Conservation (phyloP, 2,329 filamentous ascomycete genomes). For the Aquanectria penicillioides region DNA sequence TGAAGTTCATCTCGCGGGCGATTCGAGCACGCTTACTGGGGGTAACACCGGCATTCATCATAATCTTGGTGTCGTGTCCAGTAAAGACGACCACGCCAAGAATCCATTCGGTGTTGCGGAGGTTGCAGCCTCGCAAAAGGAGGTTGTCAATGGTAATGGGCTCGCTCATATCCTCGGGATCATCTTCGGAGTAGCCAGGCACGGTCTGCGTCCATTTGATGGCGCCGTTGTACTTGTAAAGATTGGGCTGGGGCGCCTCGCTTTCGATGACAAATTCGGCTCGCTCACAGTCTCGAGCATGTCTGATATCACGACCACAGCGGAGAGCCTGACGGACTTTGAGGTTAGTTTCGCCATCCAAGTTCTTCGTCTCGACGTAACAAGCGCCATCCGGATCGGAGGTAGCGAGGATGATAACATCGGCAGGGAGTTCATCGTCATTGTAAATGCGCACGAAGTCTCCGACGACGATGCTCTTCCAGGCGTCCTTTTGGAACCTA, state of each 20-base stretch:
- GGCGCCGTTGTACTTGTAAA: slow-evolving; percentile 94
- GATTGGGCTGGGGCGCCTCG: slow-evolving; percentile 89
- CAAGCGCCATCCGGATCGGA: slow-evolving; percentile 94
- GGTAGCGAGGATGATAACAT: slow-evolving; percentile 90
- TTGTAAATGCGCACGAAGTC: slow-evolving; percentile 98
- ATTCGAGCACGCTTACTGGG: slow-evolving; percentile 94
- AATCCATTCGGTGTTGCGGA: slow-evolving; percentile 96
- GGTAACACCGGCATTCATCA: slow-evolving; percentile 97
- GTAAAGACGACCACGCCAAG: slow-evolving; percentile 94
- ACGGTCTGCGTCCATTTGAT: slow-evolving; percentile 86
- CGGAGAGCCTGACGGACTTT: slow-evolving; percentile 94
- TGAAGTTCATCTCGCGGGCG: slow-evolving; percentile 94
- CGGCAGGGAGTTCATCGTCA: slow-evolving; percentile 93
- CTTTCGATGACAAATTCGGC: slow-evolving; percentile 90
- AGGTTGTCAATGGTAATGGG: slow-evolving; percentile 95
- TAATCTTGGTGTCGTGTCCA: slow-evolving; percentile 96
- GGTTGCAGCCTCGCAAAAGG: slow-evolving; percentile 89
- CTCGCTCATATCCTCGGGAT: slow-evolving; percentile 84
- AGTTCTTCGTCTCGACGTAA: slow-evolving; percentile 97
- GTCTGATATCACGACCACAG: slow-evolving; percentile 82
- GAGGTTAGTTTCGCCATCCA: slow-evolving; percentile 97
- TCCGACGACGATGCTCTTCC: slow-evolving; percentile 95
- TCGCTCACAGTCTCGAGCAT: slow-evolving; percentile 91
- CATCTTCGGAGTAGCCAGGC: slow-evolving; percentile 67
- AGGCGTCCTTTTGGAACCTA: slow-evolving; percentile 90